phyloP scores from a whole-genome alignment of 2,329 filamentous ascomycete genomes.

The Monilinia fructigena region DNA sequence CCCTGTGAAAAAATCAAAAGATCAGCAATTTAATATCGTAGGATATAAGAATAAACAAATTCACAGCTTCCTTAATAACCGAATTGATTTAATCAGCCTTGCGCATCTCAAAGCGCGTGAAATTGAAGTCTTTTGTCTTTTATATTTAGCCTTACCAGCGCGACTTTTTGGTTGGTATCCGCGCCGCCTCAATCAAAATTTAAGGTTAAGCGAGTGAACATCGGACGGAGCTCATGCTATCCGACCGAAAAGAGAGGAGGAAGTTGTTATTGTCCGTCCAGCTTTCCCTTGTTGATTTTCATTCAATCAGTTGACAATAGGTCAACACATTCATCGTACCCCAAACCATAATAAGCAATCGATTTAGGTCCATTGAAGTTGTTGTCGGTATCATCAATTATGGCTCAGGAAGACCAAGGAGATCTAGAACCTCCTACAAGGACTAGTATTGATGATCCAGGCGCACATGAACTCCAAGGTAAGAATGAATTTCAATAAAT shows the following conservation, averaged over 20 bases:
- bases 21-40: slow-evolving; percentile 6
- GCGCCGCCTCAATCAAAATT: slow-evolving; percentile 23
- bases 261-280: slow-evolving; percentile 15
- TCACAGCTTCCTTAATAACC: slow-evolving; percentile 26
- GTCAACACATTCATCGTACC: slow-evolving; percentile 7
- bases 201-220: slow-evolving; percentile 24
- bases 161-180: slow-evolving; percentile 20
- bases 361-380: slow-evolving; percentile 8
- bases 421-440: slow-evolving; percentile 45
- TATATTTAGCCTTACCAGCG: slow-evolving; percentile 20
- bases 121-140: slow-evolving; percentile 18
- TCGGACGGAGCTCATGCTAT: slow-evolving; percentile 9
- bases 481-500: slow-evolving; percentile 31
- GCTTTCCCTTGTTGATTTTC: slow-evolving; percentile 3
- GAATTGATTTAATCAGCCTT: slow-evolving; percentile 21
- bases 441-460: slow-evolving; percentile 52
- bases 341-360: neutral
- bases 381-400: slow-evolving; percentile 23
- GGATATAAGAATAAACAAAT: slow-evolving; percentile 1
- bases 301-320: slow-evolving; percentile 3
- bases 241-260: slow-evolving; percentile 12
- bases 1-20: slow-evolving; percentile 13
- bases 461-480: slow-evolving; percentile 59
- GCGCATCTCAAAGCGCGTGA: slow-evolving; percentile 31
- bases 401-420: slow-evolving; percentile 40